phyloP scores from a whole-genome alignment of 2,329 filamentous ascomycete genomes.

The Penicillium carneum region DNA sequence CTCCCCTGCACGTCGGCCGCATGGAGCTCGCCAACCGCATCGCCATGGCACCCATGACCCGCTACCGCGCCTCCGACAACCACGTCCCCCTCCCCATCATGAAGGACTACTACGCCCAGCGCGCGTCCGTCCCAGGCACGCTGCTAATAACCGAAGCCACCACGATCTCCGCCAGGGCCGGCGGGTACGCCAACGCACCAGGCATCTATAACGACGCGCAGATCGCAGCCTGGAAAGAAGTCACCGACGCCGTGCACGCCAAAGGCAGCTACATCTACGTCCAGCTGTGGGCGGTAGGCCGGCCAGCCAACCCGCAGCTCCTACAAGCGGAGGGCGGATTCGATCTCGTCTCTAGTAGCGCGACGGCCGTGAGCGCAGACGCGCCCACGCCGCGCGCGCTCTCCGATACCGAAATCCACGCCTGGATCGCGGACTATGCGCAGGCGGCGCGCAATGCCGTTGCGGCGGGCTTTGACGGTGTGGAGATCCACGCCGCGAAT shows the following conservation, averaged over 20 bases:
- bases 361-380: conserved; percentile 29
- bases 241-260: conserved; percentile 69
- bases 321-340: conserved; percentile 26
- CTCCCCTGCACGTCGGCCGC: conserved; percentile 53
- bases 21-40: conserved; percentile 57
- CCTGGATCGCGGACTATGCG: conserved; percentile 53
- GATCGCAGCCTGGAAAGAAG: conserved; percentile 65
- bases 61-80: conserved; percentile 59
- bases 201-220: conserved; percentile 66
- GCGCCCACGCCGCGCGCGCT: conserved; percentile 43
- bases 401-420: conserved; percentile 54
- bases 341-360: conserved; percentile 37
- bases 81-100: conserved; percentile 57
- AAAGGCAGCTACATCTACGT: conserved; percentile 67
- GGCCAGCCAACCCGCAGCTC: conserved; percentile 56
- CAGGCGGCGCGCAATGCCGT: conserved; percentile 61
- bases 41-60: conserved; percentile 66
- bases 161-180: conserved; percentile 57
- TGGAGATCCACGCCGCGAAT: conserved; percentile 60
- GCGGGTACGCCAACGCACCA: conserved; percentile 61
- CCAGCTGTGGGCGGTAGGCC: conserved; percentile 69
- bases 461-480: conserved; percentile 61
- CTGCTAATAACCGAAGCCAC: conserved; percentile 67
- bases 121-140: conserved; percentile 61
- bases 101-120: conserved; percentile 63